Evolutionary conservation across 306 rosid species (phyloP).

Genomic region (Inga laurina): DNA sequence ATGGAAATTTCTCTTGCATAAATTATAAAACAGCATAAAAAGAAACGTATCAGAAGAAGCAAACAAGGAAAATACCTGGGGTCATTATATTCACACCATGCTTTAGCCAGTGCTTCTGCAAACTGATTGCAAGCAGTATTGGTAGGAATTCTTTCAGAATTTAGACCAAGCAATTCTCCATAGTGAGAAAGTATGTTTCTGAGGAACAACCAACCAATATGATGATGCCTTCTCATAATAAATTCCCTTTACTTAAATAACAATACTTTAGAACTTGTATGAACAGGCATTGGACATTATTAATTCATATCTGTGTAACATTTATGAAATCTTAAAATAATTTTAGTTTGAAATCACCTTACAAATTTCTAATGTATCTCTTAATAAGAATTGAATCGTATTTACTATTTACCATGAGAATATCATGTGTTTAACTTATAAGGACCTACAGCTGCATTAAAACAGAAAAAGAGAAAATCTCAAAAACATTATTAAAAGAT

Average conservation of each 20-base stretch:
- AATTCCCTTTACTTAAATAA: background rate
- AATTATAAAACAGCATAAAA: slow-evolving; percentile 14
- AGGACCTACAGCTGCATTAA: background rate
- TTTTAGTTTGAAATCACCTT: background rate
- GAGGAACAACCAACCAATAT: slow-evolving; percentile 39
- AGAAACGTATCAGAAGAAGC: slow-evolving; percentile 26
- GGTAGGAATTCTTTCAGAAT: slow-evolving; percentile 61
- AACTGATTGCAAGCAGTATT: slow-evolving; percentile 50
- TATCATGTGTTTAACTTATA: slow-evolving; percentile 6
- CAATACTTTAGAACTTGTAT: slow-evolving; percentile 10
- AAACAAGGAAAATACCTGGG: slow-evolving; percentile 58
- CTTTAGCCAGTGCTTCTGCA: slow-evolving; percentile 78
- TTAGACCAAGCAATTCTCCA: slow-evolving; percentile 72
- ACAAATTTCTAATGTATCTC: slow-evolving; percentile 5
- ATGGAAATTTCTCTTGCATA: background rate
- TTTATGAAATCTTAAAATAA: background rate
- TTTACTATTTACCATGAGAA: background rate
- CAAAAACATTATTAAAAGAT: background rate
- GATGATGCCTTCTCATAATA: slow-evolving; percentile 6
- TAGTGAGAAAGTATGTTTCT: slow-evolving; percentile 68
- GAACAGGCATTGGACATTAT: slow-evolving; percentile 1
- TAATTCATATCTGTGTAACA: background rate
- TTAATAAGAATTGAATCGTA: background rate
- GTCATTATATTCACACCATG: slow-evolving; percentile 83
- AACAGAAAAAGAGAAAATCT: background rate